phyloP scores from a whole-genome alignment of 2,329 filamentous ascomycete genomes.

The Aspergillus piperis region DNA sequence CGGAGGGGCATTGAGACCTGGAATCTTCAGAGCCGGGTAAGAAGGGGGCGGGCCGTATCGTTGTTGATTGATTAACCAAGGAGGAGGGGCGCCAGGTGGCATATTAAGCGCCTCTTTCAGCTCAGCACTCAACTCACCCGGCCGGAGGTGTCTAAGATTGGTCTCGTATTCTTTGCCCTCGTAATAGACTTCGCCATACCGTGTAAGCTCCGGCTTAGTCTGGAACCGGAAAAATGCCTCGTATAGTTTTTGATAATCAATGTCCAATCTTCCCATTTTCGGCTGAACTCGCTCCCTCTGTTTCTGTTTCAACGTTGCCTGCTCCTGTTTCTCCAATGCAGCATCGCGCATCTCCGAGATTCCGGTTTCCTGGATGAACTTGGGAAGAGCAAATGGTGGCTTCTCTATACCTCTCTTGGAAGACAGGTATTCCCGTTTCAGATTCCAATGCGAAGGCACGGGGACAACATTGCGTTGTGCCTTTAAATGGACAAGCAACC shows the following conservation, averaged over 20 bases:
- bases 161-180: constrained; percentile 98
- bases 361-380: constrained; percentile 96
- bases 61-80: constrained; percentile 97
- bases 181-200: constrained; percentile 98
- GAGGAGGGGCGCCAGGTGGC: constrained; percentile 86
- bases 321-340: constrained; percentile 90
- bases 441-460: constrained; percentile 87
- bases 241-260: constrained; percentile 97
- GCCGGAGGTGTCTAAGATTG: constrained; percentile 84
- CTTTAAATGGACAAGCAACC: constrained; percentile 90
- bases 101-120: constrained; percentile 93
- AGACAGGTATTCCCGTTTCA: constrained; percentile 95
- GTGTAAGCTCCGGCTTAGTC: constrained; percentile 89
- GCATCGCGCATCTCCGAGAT: constrained; percentile 98
- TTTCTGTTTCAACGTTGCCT: constrained; percentile 90
- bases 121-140: constrained; percentile 85
- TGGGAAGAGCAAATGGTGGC: constrained; percentile 84
- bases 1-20: constrained; percentile 89
- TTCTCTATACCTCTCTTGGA: constrained; percentile 98
- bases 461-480: constrained; percentile 93
- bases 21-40: constrained; percentile 92
- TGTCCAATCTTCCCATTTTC: constrained; percentile 96
- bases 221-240: constrained; percentile 98
- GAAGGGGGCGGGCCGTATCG: constrained; percentile 89
- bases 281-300: constrained; percentile 90